These are phyloP conservation scores for Diaporthe longicolla DNA, from an alignment of 2,329 filamentous ascomycete genomes.

Conservation along the genomic window DNA sequence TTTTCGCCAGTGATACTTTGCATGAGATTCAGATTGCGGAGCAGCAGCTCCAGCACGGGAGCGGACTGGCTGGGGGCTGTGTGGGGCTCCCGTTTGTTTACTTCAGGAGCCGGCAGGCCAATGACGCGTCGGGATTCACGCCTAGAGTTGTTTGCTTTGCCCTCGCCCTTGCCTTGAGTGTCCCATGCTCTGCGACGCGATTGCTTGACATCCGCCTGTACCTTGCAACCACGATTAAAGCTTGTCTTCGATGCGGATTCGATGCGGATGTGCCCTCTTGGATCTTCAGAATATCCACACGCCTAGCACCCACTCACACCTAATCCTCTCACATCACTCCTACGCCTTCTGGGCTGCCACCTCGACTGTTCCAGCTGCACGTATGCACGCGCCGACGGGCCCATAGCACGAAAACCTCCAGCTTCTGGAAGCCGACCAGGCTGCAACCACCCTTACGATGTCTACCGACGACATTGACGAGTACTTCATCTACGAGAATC, in stretches of 20 bases:
- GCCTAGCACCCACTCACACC: background rate
- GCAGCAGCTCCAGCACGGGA: background rate
- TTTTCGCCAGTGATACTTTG: too few relatives aligned
- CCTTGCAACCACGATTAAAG: slow-evolving; percentile 14
- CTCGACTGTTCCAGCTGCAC: slow-evolving; percentile 5
- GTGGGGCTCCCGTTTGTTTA: slow-evolving; percentile 36
- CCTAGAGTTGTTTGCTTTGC: slow-evolving; percentile 27
- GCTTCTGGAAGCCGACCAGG: slow-evolving; percentile 7
- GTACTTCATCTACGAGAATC: slow-evolving; percentile 78
- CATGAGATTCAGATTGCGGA: too few relatives aligned
- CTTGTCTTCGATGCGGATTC: background rate
- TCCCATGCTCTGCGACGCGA: slow-evolving; percentile 28
- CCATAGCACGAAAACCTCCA: background rate
- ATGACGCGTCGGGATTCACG: slow-evolving; percentile 20
- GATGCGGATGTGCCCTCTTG: background rate
- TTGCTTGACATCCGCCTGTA: background rate
- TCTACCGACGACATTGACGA: slow-evolving; percentile 57
- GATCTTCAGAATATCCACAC: background rate
- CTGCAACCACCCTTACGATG: slow-evolving; percentile 41
- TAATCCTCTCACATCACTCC: background rate
- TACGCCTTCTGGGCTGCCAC: background rate
- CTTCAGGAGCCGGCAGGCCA: slow-evolving; percentile 18
- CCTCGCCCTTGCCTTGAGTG: background rate
- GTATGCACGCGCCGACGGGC: slow-evolving; percentile 6
- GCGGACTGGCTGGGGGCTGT: background rate